Evolutionary conservation across 305 asterid genomes (phyloP).

Genomic region (Striga hermonthica): DNA sequence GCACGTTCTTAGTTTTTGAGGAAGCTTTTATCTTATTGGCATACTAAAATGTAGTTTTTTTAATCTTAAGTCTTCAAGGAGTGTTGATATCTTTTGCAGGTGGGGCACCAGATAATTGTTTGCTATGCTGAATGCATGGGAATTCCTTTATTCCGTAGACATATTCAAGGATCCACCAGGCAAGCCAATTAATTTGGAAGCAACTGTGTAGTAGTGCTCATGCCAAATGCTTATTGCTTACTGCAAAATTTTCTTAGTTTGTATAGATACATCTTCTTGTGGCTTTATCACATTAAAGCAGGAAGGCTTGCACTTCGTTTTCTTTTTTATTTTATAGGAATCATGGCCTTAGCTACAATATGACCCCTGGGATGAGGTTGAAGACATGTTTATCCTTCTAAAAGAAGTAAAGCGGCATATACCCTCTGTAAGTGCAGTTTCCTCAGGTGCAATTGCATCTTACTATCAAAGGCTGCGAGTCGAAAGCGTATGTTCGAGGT

Average conservation of each 20-base stretch:
- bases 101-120: conserved; percentile 84
- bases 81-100: conserved; percentile 45
- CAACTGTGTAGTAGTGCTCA: conserved; percentile 10
- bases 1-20: conserved; percentile 9
- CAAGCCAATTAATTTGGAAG: conserved; percentile 36
- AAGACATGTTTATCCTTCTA: conserved; percentile 84
- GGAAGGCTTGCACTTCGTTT: background rate
- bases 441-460: conserved; percentile 96
- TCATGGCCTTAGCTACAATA: conserved; percentile 68
- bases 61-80: conserved; percentile 1
- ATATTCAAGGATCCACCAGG: conserved; percentile 90
- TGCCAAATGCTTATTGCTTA: conserved; percentile 4
- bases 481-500: conserved; percentile 89
- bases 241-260: conserved; percentile 1
- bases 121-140: conserved; percentile 87
- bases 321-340: conserved; percentile 48
- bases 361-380: conserved; percentile 99
- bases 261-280: conserved; percentile 12
- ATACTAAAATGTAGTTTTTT: background rate
- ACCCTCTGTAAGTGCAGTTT: conserved; percentile 79
- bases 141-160: conserved; percentile 79
- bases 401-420: conserved; percentile 77
- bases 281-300: background rate
- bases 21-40: conserved; percentile 12
- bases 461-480: conserved; percentile 94